A percentile compares a stretch with the other conserved stretches of the same genome.
Conservation (phyloP, 2,329 filamentous ascomycete genomes). For the Cladosporium halotolerans region DNA sequence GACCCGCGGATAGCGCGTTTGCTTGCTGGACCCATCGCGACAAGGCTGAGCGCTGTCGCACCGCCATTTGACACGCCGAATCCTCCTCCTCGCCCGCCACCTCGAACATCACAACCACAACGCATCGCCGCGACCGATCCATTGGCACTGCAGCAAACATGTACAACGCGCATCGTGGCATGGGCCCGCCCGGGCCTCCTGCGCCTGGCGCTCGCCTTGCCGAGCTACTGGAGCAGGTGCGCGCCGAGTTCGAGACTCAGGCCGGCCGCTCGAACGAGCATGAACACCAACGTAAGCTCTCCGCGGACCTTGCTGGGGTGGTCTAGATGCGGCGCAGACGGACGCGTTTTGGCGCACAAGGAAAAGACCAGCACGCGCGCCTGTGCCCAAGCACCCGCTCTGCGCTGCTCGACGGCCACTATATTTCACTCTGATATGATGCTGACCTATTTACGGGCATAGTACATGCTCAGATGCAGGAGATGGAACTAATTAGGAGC, state of each 20-base stretch:
- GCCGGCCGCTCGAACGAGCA: constrained; percentile 75
- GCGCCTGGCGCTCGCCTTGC: constrained; percentile 70
- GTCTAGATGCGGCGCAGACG: background rate
- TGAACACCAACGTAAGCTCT: constrained; percentile 71
- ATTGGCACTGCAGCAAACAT: constrained; percentile 43
- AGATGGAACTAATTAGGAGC: constrained; percentile 88
- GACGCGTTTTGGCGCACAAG: background rate
- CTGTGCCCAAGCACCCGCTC: background rate
- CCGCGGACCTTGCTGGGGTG: constrained; percentile 1
- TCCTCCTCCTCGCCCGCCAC: background rate
- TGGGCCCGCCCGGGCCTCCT: constrained; percentile 52
- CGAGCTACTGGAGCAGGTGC: constrained; percentile 86
- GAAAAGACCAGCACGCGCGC: background rate
- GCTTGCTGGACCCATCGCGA: background rate
- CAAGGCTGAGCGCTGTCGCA: constrained; percentile 9
- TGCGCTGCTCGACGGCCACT: background rate
- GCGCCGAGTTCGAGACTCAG: constrained; percentile 76
- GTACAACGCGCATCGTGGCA: constrained; percentile 82
- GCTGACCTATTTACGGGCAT: constrained; percentile 20
- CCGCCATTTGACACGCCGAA: constrained; percentile 4
- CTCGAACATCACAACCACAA: background rate
- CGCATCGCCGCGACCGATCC: background rate
- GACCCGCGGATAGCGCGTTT: constrained; percentile 6
- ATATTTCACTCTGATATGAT: background rate
- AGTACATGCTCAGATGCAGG: constrained; percentile 88